These are phyloP conservation scores for Lachancea fermentati DNA, from an alignment of 805 yeast genomes.

Conservation along the genomic window DNA sequence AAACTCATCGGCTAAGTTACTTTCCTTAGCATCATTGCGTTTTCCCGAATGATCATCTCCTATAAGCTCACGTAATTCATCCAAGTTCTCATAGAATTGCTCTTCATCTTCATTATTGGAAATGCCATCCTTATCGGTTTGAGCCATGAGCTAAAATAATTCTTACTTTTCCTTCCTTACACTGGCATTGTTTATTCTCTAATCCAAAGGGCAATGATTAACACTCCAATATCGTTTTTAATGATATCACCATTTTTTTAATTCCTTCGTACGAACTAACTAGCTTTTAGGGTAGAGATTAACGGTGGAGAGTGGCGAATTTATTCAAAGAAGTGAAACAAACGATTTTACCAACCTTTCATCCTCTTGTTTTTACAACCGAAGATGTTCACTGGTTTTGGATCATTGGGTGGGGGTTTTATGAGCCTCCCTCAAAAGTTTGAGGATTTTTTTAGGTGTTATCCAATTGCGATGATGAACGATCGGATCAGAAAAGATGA, in stretches of 20 bases:
- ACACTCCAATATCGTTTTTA: no score
- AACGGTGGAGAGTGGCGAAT: background rate
- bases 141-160: no score
- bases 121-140: background rate
- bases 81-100: slow-evolving; percentile 28
- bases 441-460: slow-evolving; percentile 86
- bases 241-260: no score
- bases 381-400: slow-evolving; percentile 36
- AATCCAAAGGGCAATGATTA: no score
- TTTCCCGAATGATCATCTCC: slow-evolving; percentile 11
- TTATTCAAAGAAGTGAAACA: background rate
- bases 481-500: slow-evolving; percentile 64
- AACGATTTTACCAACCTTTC: background rate
- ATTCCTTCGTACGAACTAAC: no score
- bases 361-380: background rate
- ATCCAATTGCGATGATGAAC: slow-evolving; percentile 88
- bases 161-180: no score
- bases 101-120: slow-evolving; percentile 22
- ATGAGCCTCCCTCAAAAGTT: slow-evolving; percentile 43
- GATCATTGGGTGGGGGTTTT: slow-evolving; percentile 24
- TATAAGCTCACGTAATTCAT: slow-evolving; percentile 27
- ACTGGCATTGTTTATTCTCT: no score
- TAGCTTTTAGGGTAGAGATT: no score
- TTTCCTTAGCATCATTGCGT: slow-evolving; percentile 11
- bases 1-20: slow-evolving; percentile 8